phyloP scores from a whole-genome alignment of 2,329 filamentous ascomycete species.

The Macrophomina pseudophaseolina region DNA sequence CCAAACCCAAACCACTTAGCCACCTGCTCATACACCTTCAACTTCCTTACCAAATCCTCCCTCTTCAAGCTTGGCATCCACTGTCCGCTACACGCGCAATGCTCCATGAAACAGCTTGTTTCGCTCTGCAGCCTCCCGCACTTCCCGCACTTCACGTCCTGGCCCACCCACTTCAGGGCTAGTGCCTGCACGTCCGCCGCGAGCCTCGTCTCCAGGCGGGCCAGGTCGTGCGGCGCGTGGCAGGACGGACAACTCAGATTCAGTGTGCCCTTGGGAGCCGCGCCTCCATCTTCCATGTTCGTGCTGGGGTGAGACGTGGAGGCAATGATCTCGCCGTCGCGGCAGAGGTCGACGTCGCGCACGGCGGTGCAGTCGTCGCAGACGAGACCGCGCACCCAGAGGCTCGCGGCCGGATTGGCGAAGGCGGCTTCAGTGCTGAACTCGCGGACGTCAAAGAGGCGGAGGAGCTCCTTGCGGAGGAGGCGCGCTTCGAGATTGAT shows the following conservation, averaged over 20 bases:
- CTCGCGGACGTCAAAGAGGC: slow-evolving; percentile 91
- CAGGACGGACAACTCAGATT: slow-evolving; percentile 71
- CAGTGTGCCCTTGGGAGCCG: neutral
- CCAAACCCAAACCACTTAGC: slow-evolving; percentile 78
- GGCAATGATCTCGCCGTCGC: slow-evolving; percentile 80
- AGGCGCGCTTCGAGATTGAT: slow-evolving; percentile 87
- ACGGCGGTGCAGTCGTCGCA: slow-evolving; percentile 91
- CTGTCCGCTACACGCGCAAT: slow-evolving; percentile 88
- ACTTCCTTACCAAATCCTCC: slow-evolving; percentile 66
- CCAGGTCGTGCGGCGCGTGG: slow-evolving; percentile 73
- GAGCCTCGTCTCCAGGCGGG: slow-evolving; percentile 82
- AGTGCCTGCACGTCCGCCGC: slow-evolving; percentile 76
- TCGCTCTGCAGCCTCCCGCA: slow-evolving; percentile 69
- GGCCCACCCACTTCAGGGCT: slow-evolving; percentile 80
- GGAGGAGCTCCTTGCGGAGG: slow-evolving; percentile 85
- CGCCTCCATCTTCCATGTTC: slow-evolving; percentile 24
- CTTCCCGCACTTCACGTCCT: slow-evolving; percentile 87
- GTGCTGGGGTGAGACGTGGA: slow-evolving; percentile 38
- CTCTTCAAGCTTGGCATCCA: slow-evolving; percentile 77
- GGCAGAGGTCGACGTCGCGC: slow-evolving; percentile 88
- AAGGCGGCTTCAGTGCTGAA: slow-evolving; percentile 90
- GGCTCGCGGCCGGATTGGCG: slow-evolving; percentile 77
- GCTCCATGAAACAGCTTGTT: slow-evolving; percentile 85
- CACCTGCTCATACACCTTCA: slow-evolving; percentile 75
- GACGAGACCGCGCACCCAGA: slow-evolving; percentile 76